phyloP scores from a whole-genome alignment of 495 filamentous ascomycete species.

The Podospora sp. region DNA sequence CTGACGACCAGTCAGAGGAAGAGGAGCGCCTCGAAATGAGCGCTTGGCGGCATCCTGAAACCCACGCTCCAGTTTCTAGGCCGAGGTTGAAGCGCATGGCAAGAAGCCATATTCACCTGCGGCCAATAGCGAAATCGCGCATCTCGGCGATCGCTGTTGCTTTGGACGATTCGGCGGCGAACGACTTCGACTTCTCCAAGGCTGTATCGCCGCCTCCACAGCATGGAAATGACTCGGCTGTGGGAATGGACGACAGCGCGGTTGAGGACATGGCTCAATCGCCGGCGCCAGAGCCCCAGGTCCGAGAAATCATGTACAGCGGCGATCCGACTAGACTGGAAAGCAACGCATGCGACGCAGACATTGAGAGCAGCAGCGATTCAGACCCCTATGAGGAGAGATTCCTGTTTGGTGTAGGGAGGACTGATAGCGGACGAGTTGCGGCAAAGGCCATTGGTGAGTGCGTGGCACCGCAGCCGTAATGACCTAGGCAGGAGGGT shows the following conservation, averaged over 20 bases:
- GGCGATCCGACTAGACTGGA: not conserved
- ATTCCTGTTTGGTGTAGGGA: not conserved
- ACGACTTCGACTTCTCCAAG: conserved; percentile 1
- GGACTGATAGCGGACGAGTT: not conserved
- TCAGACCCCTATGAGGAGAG: not conserved
- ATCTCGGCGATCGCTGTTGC: not conserved
- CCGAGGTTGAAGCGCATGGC: conserved; percentile 35
- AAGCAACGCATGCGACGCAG: not conserved
- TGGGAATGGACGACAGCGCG: conserved; percentile 2
- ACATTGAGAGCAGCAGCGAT: not conserved
- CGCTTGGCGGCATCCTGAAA: conserved; percentile 11
- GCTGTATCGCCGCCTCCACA: not conserved
- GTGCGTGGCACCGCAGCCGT: not conserved
- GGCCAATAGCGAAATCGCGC: conserved; percentile 20
- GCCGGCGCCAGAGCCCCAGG: not conserved
- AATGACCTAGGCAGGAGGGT: not conserved
- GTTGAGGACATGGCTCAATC: not conserved
- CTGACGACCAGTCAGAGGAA: conserved; percentile 45
- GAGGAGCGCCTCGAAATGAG: conserved; percentile 47
- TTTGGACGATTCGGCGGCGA: not conserved
- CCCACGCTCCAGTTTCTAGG: not conserved
- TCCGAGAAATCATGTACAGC: not conserved
- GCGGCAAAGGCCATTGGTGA: not conserved
- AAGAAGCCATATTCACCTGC: conserved; percentile 32
- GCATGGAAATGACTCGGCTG: conserved; percentile 2